Evolutionary conservation across 305 asterid species (phyloP).

Genomic region (Fraxinus angustifolia): DNA sequence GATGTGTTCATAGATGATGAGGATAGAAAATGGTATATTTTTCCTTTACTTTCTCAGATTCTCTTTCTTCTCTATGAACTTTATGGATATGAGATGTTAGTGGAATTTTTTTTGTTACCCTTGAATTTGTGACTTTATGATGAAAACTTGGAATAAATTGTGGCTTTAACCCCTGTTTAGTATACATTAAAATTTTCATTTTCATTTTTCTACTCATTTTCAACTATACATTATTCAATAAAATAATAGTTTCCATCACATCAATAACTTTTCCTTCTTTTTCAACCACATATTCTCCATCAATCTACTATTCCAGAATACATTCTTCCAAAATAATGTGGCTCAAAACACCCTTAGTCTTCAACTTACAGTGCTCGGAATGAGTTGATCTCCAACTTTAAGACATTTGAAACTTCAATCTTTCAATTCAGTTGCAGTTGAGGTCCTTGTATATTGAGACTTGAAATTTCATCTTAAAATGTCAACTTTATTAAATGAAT

Average conservation of each 20-base stretch:
- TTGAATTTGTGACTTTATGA: background rate
- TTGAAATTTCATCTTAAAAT: background rate
- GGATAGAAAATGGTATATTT: slow-evolving; percentile 21
- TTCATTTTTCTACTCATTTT: too few species aligned
- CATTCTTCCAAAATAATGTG: too few species aligned
- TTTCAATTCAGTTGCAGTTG: background rate
- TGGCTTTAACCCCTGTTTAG: background rate
- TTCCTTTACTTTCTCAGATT: background rate
- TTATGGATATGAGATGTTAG: slow-evolving; percentile 27
- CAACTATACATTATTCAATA: too few species aligned
- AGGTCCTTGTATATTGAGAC: background rate
- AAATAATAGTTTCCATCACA: too few species aligned
- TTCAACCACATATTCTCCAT: too few species aligned
- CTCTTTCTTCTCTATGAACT: slow-evolving; percentile 14
- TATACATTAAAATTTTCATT: too few species aligned
- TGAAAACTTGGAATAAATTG: background rate
- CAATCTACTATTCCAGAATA: too few species aligned
- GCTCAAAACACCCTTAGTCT: background rate
- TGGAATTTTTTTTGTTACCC: background rate
- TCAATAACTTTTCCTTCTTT: too few species aligned
- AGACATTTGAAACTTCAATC: background rate
- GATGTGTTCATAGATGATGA: slow-evolving; percentile 30
- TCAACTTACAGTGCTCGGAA: background rate
- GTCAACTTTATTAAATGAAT: background rate
- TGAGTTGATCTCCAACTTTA: background rate